Conservation (phyloP, 139 green algal genomes). For the Picochlorum sp. region DNA sequence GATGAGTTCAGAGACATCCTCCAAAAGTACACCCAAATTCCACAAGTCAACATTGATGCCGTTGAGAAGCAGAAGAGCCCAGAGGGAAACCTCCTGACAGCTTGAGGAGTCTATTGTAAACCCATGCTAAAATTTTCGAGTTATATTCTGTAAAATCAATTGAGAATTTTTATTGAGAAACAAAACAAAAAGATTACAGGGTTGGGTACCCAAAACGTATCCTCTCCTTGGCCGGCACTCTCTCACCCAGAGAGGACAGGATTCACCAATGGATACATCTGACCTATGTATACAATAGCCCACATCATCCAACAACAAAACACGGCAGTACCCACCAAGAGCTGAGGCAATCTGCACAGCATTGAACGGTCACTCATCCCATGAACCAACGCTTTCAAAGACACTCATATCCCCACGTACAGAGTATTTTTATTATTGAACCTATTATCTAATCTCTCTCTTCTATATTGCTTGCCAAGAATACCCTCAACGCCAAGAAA, state of each 20-base stretch:
- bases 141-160: not conserved
- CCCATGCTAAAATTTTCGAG: slow-evolving; percentile 4
- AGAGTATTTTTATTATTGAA: not conserved
- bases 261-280: slow-evolving; percentile 62
- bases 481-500: slow-evolving; percentile 18
- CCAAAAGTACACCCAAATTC: slow-evolving; percentile 56
- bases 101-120: slow-evolving; percentile 4
- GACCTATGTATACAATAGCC: slow-evolving; percentile 68
- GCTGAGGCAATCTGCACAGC: slow-evolving; percentile 38
- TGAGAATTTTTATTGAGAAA: not conserved
- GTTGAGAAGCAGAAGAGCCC: slow-evolving; percentile 25
- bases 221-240: not conserved
- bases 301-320: slow-evolving; percentile 54
- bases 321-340: slow-evolving; percentile 34
- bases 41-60: slow-evolving; percentile 68
- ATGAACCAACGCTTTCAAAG: not conserved
- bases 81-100: slow-evolving; percentile 8
- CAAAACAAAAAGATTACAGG: not conserved
- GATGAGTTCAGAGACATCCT: slow-evolving; percentile 90
- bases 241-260: slow-evolving; percentile 37
- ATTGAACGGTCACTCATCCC: not conserved
- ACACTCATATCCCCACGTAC: not conserved
- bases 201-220: not conserved
- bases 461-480: slow-evolving; percentile 7
- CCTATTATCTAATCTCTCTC: not conserved